phyloP scores from a whole-genome alignment of 2,329 filamentous ascomycete genomes.

The Aspergillus sp. region DNA sequence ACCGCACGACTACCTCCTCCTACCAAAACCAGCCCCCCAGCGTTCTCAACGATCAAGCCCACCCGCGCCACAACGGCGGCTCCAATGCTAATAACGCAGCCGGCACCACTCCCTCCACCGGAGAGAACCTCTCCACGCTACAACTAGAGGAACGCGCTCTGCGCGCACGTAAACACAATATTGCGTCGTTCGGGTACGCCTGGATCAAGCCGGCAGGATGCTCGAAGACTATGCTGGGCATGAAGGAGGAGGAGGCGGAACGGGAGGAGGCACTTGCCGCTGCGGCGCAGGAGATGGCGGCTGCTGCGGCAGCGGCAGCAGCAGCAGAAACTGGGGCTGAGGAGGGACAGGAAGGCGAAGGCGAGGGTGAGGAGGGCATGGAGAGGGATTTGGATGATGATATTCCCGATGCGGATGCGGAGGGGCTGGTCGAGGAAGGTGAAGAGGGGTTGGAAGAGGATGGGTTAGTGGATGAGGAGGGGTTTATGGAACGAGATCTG shows the following conservation, averaged over 20 bases:
- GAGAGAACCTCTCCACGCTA: constrained; percentile 59
- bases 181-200: constrained; percentile 75
- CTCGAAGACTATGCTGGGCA: constrained; percentile 78
- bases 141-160: constrained; percentile 69
- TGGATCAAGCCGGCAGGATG: constrained; percentile 90
- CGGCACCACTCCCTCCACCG: constrained; percentile 41
- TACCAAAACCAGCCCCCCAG: constrained; percentile 9
- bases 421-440: constrained; percentile 34
- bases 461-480: constrained; percentile 46
- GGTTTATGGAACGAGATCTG: constrained; percentile 51
- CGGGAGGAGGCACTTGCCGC: constrained; percentile 75
- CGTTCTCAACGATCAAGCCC: constrained; percentile 2
- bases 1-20: constrained; percentile 23
- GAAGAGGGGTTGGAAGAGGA: constrained; percentile 44
- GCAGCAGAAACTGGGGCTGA: constrained; percentile 42
- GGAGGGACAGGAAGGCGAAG: constrained; percentile 29
- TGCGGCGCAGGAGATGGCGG: constrained; percentile 63
- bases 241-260: constrained; percentile 83
- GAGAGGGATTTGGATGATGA: constrained; percentile 40
- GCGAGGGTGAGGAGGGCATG: constrained; percentile 30
- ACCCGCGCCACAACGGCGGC: constrained; percentile 3
- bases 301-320: constrained; percentile 58
- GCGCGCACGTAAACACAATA: constrained; percentile 67
- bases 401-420: constrained; percentile 37
- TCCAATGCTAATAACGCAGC: constrained; percentile 15